Base-by-base conservation (phyloP, 306 rosid genomes). In the Inga leiocalycina region DNA sequence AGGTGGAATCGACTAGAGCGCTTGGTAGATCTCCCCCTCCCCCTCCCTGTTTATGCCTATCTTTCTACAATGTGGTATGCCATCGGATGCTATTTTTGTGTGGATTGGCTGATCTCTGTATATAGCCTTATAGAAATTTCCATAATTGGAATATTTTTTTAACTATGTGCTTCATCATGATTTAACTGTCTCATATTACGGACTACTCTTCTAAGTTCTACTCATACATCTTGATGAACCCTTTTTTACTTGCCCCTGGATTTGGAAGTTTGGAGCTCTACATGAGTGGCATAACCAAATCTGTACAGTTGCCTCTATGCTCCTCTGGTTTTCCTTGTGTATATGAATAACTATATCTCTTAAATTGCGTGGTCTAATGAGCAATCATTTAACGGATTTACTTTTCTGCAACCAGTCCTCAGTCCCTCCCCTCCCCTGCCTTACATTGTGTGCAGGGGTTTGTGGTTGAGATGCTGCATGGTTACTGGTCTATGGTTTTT, bases 1-100 rank as follows among this genome's bases (percentile, higher is more conserved):
- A 88, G 99, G 86, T 96, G 99, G 99, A 92, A 90, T 86, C 94
- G 99, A 85, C 90, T 96, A 41, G 98, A 92, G 83, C 98, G 98
- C 82, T 85, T 94, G 87, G 99, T 96, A 89, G 88, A 70, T 71
- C 79, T 71, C 48, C 86, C 22, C 10, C 5, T 20, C 83, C 35
- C 45, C 5, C 44, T 84, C 5, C 43, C 62, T 84, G 45, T 57
- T 12, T 57, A 8, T 20, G 34, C 5, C 66, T 59, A 59, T 22
- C 34, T 22, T 14, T 59, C 15, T 59, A 59, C 2, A 22, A 22
- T 49, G 22, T 67, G 44, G 11, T 77, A 64, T 71, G 76, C 73
- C 75, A 15, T 27, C 52, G 43, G 37, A 41, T 80, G 43, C 80
- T 73, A 64, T 76, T 74, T 49, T 68, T 71, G 24, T 69, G 35